Base-by-base conservation (phyloP, 2,329 filamentous ascomycete species). In the Microcyclospora pomicola region DNA sequence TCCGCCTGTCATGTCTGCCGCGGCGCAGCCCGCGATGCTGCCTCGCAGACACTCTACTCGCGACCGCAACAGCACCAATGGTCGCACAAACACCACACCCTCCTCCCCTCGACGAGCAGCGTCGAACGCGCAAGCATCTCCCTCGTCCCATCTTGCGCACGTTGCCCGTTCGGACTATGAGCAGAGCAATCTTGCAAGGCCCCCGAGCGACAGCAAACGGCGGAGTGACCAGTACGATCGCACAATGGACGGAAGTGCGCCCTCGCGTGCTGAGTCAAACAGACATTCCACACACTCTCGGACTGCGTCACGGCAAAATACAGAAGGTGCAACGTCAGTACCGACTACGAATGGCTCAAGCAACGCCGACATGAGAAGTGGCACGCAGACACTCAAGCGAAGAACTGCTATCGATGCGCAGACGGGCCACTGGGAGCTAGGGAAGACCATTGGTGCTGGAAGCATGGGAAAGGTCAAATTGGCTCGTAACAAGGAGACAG, bases 381-480 rank as follows among this genome's bases (percentile, higher is more conserved):
- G 37, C 15, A 31, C 47, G 24, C 48, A 59, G 15, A 65, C 66
- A 41, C 61, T 69, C 10, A 62, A 68, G 38, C 65, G 75, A 49
- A 65, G 77, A 52, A 95, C 88, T 10, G 88, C 83, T 31, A 93
- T 98, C 56, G 83, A 82, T 36, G 86, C 87, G 2, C 78, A 82
- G 34, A 86, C 87, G 10, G 91, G 91, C 41, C 85, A 87, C 67
- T 98, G 88, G 86, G 77, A 86, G 39, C 69, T 98, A 37, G 88
- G 88, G 42, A 96, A 96, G 69, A 96, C 91, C 3, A 91, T 98
- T 53, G 91, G 91, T 42, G 86, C 87, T 37, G 91, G 91, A 36
- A 96, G 88, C 61, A 98, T 98, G 91, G 91, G 91, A 47, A 96
- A 96, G 62, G 91, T 98, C 45, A 96, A 96, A 66, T 69, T 98